These are phyloP conservation scores for Lepidium africanum DNA, from an alignment of 345 rosid genomes.

Conservation along the genomic window DNA sequence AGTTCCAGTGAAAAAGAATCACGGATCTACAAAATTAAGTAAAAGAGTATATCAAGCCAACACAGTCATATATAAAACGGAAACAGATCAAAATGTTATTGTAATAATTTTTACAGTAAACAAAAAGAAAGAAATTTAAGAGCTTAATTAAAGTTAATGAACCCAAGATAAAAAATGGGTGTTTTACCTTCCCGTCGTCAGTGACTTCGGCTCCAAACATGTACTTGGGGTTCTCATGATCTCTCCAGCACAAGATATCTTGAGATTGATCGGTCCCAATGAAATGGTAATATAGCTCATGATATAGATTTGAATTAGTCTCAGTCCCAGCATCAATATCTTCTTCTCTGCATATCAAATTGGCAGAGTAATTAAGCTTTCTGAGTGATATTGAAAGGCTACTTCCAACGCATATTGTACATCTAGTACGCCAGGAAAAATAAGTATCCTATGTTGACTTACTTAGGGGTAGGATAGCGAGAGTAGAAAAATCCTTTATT, in stretches of 20 bases:
- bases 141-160: not conserved
- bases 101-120: not conserved
- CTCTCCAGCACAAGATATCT: conserved; percentile 89
- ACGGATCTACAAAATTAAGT: not conserved
- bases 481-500: conserved; percentile 80
- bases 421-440: not conserved
- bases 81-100: not conserved
- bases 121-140: not conserved
- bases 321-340: conserved; percentile 85
- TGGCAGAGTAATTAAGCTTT: not conserved
- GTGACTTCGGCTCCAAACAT: conserved; percentile 48
- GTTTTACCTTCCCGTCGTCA: conserved; percentile 74
- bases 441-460: conserved; percentile 10
- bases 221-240: conserved; percentile 70
- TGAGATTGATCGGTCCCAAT: conserved; percentile 73
- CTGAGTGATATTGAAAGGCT: not conserved
- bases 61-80: not conserved
- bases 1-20: not conserved
- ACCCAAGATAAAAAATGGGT: not conserved
- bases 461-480: conserved; percentile 91
- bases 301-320: conserved; percentile 73
- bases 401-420: not conserved
- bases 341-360: conserved; percentile 41
- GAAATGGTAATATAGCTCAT: conserved; percentile 75
- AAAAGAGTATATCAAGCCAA: not conserved